Base-by-base conservation (phyloP, 371 early-diverging fungal species). In the Zopfochytrium polystomum region DNA sequence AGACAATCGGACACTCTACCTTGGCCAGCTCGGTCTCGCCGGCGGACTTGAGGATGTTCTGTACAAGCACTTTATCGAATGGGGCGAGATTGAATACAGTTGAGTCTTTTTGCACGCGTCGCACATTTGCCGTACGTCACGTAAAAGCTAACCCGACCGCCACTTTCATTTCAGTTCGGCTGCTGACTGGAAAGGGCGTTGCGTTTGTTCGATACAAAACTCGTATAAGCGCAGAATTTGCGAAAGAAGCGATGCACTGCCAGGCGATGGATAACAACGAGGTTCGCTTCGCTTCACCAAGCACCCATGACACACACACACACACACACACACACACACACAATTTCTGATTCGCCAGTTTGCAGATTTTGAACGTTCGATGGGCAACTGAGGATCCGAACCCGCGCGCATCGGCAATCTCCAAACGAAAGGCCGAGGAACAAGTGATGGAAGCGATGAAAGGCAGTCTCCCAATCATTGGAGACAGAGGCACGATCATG, bases 371-470 rank as follows among this genome's bases (percentile, higher is more conserved):
- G 18, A 79, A 77, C 52, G 75, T 81, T 1, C 72, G 81, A 5
- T 92, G 92, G 92, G 92, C 92, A 1, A 86, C 85, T 0, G 89
- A 88, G 52, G 90, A 90, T 67, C 89, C 90, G 1, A 89, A 90
- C 66, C 86, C 90, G 7, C 71, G 71, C 51, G 67, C 75, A 1
- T 79, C 80, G 31, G 78, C 68, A 11, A 75, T 77, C 27, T 70
- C 67, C 55, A 78, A 81, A 31, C 74, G 81, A 6, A 79, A 76
- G 53, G 78, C 75, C 4, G 85, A 85, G 68, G 71, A 62, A 27
- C 51, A 59, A 34, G 66, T 76, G 6, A 49, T 61, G 7, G 82
- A 86, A 59, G 81, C 84, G 3, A 64, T 82, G 23, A 81, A 80
- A 62, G 67, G 83, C 20, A 82, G 80, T 29, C 65, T 92, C n/a